Percentiles rank a stretch among this genome's conserved stretches.
Evolutionary conservation across 257 asterid species (phyloP).

Genomic region (Thymus mandschuricus): DNA sequence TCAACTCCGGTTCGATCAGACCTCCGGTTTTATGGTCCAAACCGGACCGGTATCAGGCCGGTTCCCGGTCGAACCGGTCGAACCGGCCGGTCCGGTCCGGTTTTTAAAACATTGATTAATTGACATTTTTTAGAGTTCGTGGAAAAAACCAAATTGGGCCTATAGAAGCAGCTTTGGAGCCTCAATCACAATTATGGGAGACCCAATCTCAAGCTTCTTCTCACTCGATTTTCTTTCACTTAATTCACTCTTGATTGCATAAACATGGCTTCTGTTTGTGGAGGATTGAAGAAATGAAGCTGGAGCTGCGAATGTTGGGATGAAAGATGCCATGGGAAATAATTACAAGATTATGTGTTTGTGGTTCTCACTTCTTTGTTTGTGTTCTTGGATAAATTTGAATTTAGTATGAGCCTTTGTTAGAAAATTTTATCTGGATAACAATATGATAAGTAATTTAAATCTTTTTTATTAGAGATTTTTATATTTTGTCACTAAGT

Average conservation of each 20-base stretch:
- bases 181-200: slow-evolving; percentile 70
- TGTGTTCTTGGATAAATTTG: neutral
- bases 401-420: neutral
- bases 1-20: too few relatives aligned
- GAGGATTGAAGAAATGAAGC: slow-evolving; percentile 25
- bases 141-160: too few relatives aligned
- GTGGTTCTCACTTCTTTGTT: slow-evolving; percentile 27
- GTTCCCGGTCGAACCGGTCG: too few relatives aligned
- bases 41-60: too few relatives aligned
- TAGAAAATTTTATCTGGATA: too few relatives aligned
- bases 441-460: too few relatives aligned
- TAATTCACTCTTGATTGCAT: slow-evolving; percentile 40
- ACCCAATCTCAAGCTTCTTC: slow-evolving; percentile 54
- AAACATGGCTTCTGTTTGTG: slow-evolving; percentile 17
- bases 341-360: slow-evolving; percentile 26
- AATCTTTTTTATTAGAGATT: too few relatives aligned
- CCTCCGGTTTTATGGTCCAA: too few relatives aligned
- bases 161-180: slow-evolving; percentile 55
- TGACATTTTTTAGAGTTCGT: too few relatives aligned
- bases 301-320: slow-evolving; percentile 33
- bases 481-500: too few relatives aligned
- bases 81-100: too few relatives aligned
- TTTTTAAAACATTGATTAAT: too few relatives aligned
- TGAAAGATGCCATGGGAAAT: slow-evolving; percentile 37
- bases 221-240: slow-evolving; percentile 17